Evolutionary conservation across 441 rosid genomes (phyloP).

Genomic region (Capsella rubella): DNA sequence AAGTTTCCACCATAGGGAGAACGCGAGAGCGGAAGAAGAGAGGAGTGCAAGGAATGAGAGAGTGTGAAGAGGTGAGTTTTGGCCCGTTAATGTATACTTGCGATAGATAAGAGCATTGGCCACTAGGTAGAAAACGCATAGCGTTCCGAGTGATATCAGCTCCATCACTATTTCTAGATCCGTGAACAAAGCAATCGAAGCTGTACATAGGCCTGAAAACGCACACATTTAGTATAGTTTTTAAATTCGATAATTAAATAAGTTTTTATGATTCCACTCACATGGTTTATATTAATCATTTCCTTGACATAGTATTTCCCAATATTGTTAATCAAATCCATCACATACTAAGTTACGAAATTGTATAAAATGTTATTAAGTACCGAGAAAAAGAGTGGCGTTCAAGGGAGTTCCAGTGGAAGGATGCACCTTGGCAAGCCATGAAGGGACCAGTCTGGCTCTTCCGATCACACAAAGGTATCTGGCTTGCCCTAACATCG

Average conservation of each 20-base stretch:
- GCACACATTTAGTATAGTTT: neutral
- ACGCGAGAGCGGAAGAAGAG: conserved; percentile 58
- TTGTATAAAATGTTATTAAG: conserved; percentile 12
- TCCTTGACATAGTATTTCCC: neutral
- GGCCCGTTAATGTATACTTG: conserved; percentile 56
- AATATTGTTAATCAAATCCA: neutral
- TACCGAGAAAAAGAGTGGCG: conserved; percentile 94
- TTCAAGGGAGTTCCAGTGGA: conserved; percentile 93
- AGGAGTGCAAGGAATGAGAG: conserved; percentile 74
- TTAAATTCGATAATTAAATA: too few relatives aligned
- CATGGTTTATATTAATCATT: neutral
- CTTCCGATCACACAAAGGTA: conserved; percentile 92
- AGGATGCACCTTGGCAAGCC: conserved; percentile 94
- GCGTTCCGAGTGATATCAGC: conserved; percentile 79
- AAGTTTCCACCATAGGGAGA: conserved; percentile 75
- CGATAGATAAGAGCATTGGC: conserved; percentile 88
- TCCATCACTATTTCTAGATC: conserved; percentile 71
- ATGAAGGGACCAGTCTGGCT: conserved; percentile 82
- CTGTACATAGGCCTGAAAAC: conserved; percentile 84
- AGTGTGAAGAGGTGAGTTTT: conserved; percentile 58
- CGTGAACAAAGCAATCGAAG: conserved; percentile 85
- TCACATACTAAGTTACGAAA: neutral
- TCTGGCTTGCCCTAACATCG: conserved; percentile 95
- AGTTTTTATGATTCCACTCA: neutral
- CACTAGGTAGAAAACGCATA: conserved; percentile 84